Evolutionary conservation across 2,329 filamentous ascomycete genomes (phyloP).

Genomic region (Calonectria hawksworthii): DNA sequence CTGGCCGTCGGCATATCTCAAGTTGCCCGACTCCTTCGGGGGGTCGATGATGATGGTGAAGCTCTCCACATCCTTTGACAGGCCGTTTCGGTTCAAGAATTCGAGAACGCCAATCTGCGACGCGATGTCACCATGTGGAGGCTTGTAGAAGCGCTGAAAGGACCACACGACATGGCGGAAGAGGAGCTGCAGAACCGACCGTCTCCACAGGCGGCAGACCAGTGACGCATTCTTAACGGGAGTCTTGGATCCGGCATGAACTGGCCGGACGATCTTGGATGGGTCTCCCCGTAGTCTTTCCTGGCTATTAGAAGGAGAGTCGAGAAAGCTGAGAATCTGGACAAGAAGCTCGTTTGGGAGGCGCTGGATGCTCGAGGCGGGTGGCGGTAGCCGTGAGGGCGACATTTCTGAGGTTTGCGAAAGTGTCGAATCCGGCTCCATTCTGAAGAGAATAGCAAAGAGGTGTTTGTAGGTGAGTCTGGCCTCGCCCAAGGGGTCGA

Average conservation of each 20-base stretch:
- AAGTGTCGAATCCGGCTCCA: not conserved
- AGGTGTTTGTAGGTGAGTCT: not conserved
- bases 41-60: slow-evolving; percentile 58
- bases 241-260: slow-evolving; percentile 21
- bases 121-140: slow-evolving; percentile 33
- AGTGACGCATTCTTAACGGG: slow-evolving; percentile 70
- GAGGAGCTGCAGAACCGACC: slow-evolving; percentile 65
- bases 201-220: slow-evolving; percentile 67
- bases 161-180: slow-evolving; percentile 69
- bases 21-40: slow-evolving; percentile 41
- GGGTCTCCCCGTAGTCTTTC: slow-evolving; percentile 60
- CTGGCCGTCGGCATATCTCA: slow-evolving; percentile 43
- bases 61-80: slow-evolving; percentile 57
- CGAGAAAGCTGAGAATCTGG: slow-evolving; percentile 69
- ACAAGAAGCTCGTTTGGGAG: slow-evolving; percentile 74
- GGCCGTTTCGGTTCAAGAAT: slow-evolving; percentile 53
- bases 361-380: slow-evolving; percentile 41
- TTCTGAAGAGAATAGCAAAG: not conserved
- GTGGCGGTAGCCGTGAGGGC: not conserved
- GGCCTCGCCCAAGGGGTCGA: not conserved
- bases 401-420: not conserved
- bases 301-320: slow-evolving; percentile 63
- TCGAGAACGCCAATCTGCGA: slow-evolving; percentile 54
- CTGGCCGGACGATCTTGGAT: slow-evolving; percentile 56
- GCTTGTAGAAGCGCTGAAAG: slow-evolving; percentile 50